A percentile compares a stretch with the other conserved stretches of the same genome.
Conservation (phyloP, 2,329 filamentous ascomycete species). For the Ciborinia camelliae region DNA sequence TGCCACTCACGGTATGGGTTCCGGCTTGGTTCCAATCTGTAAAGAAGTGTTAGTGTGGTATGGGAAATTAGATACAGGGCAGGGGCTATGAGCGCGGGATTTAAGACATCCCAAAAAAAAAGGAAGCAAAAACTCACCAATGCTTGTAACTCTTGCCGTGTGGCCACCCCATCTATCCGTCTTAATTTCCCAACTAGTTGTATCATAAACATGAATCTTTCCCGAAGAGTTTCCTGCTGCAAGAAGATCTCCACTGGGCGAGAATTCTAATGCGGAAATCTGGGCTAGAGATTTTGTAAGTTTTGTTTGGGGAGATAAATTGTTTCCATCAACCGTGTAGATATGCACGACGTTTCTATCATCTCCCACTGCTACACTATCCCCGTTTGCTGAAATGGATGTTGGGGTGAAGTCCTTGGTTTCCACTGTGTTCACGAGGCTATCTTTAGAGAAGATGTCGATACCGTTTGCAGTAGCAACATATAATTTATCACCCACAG, state of each 20-base stretch:
- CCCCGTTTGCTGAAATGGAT: conserved; percentile 66
- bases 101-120: neutral
- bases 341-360: conserved; percentile 73
- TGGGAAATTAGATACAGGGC: neutral
- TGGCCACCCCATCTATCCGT: conserved; percentile 78
- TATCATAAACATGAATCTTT: conserved; percentile 80
- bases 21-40: conserved; percentile 72
- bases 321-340: conserved; percentile 61
- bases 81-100: neutral
- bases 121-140: conserved; percentile 37
- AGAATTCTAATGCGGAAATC: conserved; percentile 82
- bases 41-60: neutral
- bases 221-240: conserved; percentile 81
- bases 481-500: conserved; percentile 48
- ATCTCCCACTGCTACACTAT: conserved; percentile 70
- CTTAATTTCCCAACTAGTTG: conserved; percentile 63
- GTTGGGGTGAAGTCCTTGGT: conserved; percentile 63
- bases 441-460: conserved; percentile 57
- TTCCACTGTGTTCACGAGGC: conserved; percentile 56
- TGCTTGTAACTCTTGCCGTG: conserved; percentile 62
- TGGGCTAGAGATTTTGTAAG: conserved; percentile 67
- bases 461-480: conserved; percentile 54
- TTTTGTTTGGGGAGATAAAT: conserved; percentile 43
- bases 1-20: conserved; percentile 77
- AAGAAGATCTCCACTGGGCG: conserved; percentile 69